Evolutionary conservation across 2,329 filamentous ascomycete genomes (phyloP).

Genomic region (Calonectria pauciramosa): DNA sequence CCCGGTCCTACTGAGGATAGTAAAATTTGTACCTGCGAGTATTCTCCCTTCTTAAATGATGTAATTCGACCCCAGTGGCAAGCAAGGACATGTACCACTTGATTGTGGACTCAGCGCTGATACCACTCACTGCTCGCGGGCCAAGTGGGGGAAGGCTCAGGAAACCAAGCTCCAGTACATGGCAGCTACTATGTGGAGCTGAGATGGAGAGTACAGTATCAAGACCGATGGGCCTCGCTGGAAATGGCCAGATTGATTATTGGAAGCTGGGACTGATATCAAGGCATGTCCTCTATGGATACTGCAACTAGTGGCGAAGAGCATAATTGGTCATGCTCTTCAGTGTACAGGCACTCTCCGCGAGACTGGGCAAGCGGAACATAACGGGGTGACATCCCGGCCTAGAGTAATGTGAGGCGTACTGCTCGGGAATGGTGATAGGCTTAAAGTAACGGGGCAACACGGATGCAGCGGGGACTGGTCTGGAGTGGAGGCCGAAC

Average conservation of each 20-base stretch:
- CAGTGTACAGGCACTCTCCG: neutral
- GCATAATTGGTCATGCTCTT: neutral
- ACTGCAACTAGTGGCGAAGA: neutral
- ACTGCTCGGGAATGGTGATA: neutral
- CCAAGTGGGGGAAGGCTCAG: neutral
- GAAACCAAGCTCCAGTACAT: neutral
- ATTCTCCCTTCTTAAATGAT: too few species aligned
- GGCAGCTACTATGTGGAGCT: neutral
- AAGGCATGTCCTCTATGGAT: neutral
- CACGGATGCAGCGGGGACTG: neutral
- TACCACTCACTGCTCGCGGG: neutral
- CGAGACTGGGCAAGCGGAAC: neutral
- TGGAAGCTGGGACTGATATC: neutral
- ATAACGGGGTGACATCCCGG: neutral
- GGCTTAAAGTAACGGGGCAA: constrained; percentile 1
- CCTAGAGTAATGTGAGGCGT: neutral
- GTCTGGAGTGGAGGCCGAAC: neutral
- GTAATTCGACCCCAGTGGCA: neutral
- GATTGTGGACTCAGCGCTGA: neutral
- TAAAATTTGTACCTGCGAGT: neutral
- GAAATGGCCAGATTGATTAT: neutral
- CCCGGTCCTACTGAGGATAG: neutral
- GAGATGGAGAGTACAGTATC: neutral
- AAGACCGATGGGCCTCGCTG: neutral
- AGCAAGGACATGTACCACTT: neutral